Percentiles rank a stretch among this genome's conserved stretches.
These are phyloP conservation scores for Prunus fruticosa DNA, from an alignment of 306 rosid species.

Conservation along the genomic window DNA sequence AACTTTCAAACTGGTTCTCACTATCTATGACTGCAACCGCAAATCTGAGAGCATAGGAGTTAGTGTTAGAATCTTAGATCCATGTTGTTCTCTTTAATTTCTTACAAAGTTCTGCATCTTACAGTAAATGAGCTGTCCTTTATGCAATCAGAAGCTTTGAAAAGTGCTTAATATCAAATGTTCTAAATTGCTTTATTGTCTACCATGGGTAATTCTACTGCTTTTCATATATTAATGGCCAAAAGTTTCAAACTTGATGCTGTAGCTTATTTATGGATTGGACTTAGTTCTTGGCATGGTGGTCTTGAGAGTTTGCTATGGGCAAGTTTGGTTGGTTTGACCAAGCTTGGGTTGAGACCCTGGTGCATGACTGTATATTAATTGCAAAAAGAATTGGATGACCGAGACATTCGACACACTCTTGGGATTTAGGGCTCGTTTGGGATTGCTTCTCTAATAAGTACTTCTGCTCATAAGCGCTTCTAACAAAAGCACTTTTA, in stretches of 20 bases:
- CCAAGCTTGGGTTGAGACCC: conserved; percentile 3
- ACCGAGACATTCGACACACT: neutral
- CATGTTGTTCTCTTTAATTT: neutral
- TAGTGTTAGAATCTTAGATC: neutral
- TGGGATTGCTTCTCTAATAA: no score
- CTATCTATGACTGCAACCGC: neutral
- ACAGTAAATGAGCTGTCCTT: neutral
- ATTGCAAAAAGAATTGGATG: conserved; percentile 1
- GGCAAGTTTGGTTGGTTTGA: no score
- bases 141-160: neutral
- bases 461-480: no score
- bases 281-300: neutral
- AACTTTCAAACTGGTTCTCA: neutral
- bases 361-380: neutral
- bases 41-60: neutral
- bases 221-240: neutral
- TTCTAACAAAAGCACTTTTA: no score
- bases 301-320: neutral
- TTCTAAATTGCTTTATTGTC: neutral
- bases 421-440: neutral
- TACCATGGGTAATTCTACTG: neutral
- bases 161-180: neutral
- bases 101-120: neutral
- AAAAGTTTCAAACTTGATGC: neutral
- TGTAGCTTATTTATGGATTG: neutral